A percentile compares a stretch with the other conserved stretches of the same genome.
These are phyloP conservation scores for Wickerhamomyces chaumierensis DNA, from an alignment of 805 yeast genomes.

Conservation along the genomic window DNA sequence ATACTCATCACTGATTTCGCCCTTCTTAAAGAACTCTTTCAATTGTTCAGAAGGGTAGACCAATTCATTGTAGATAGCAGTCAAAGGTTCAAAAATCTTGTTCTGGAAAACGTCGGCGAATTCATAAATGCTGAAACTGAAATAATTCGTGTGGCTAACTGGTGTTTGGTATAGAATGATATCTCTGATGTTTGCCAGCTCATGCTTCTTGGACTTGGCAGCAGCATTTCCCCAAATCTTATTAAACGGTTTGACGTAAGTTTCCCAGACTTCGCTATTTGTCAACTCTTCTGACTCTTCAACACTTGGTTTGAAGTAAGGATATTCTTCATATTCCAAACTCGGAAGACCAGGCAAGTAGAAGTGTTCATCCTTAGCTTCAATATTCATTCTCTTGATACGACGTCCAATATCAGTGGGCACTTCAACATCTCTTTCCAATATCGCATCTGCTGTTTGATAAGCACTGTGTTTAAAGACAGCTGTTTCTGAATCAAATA, in stretches of 20 bases:
- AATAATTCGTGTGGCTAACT: conserved; percentile 6
- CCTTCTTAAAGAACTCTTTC: conserved; percentile 5
- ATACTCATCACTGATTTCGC: conserved; percentile 9
- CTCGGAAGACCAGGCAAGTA: conserved; percentile 16
- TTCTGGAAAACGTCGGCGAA: conserved; percentile 9
- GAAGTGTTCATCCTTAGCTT: conserved; percentile 8
- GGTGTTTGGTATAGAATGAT: conserved; percentile 8
- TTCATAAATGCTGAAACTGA: conserved; percentile 7
- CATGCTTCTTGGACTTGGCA: neutral
- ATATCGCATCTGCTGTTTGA: conserved; percentile 8
- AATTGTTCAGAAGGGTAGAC: conserved; percentile 5
- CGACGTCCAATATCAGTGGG: conserved; percentile 13
- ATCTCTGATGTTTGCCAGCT: conserved; percentile 5
- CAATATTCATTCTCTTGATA: conserved; percentile 3
- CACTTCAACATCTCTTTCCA: conserved; percentile 15
- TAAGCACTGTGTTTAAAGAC: conserved; percentile 4
- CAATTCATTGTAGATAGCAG: conserved; percentile 4
- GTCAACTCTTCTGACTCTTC: conserved; percentile 8
- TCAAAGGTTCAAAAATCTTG: conserved; percentile 4
- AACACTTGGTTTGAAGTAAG: conserved; percentile 13
- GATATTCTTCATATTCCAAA: conserved; percentile 16
- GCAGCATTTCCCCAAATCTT: conserved; percentile 2
- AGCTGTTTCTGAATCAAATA: conserved; percentile 7
- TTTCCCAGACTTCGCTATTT: conserved; percentile 8
- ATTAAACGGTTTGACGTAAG: conserved; percentile 7